Base-by-base conservation (phyloP, 169 alveolate genomes). In the Plasmodium blacklocki region DNA sequence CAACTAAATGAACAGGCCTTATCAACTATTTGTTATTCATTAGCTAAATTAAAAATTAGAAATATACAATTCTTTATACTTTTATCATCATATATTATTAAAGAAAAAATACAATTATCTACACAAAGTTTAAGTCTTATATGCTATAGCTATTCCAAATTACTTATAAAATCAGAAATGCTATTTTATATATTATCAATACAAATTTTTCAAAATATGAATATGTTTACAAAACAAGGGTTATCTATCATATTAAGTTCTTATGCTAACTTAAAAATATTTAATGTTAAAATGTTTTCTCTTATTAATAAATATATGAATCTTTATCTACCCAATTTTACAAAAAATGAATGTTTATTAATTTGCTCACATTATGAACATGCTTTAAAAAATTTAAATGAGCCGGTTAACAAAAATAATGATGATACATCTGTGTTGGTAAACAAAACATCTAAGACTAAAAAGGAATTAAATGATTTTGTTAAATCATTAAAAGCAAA, bases 61-160 rank as follows among this genome's bases (percentile, higher is more conserved):
- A 43, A 83, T 59, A 73, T 32, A 49, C 56, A 39, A 11, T 83
- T 83, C 43, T 83, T 83, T 73, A 73, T 83, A 56, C 54, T 49
- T 9, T 73, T 83, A 18, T 83, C 91, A 56, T 83, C 91, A 26
- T 70, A 83, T 73, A 56, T 83, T 62, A 83, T 83, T 49, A 83
- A 83, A 47, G 74, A 83, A 21, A 83, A 83, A 59, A 70, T 83
- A 19, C 29, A n/a, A 6, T 71, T 83, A 67, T 83, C 91, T 15
- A 54, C 91, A n/a, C 91, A 83, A 83, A 83, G 91, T 58, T 83
- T 83, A 70, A 83, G 91, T 43, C 60, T 83, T 68, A 29, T 83
- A 45, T 83, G 91, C 23, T 83, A 83, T 29, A 68, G 86, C 11
- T 83, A 68, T 49, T 83, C 91, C 19, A 83, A 83, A 73, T 73